A percentile compares a stretch with the other conserved stretches of the same genome.
phyloP scores from a whole-genome alignment of 2,329 filamentous ascomycete species.

The Phaeoacremonium minimum region DNA sequence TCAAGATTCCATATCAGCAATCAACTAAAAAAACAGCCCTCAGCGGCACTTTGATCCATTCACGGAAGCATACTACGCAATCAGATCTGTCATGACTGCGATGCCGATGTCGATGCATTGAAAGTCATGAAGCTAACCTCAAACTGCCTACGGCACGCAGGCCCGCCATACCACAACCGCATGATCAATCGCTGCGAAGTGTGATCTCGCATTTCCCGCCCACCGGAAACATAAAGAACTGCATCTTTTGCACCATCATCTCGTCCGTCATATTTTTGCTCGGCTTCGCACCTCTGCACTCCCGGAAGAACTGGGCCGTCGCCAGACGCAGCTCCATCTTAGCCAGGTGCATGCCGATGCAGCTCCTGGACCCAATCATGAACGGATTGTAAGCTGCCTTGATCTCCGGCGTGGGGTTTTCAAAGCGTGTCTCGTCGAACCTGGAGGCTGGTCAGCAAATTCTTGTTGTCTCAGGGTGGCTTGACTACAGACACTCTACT shows the following conservation, averaged over 20 bases:
- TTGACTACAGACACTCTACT: not conserved
- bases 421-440: slow-evolving; percentile 25
- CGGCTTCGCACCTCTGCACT: slow-evolving; percentile 8
- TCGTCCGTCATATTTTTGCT: slow-evolving; percentile 10
- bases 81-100: too few relatives aligned
- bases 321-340: slow-evolving; percentile 44
- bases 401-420: slow-evolving; percentile 20
- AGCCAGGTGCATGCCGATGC: slow-evolving; percentile 48
- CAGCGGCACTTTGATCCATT: too few relatives aligned
- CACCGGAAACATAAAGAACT: slow-evolving; percentile 11
- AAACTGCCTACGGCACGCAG: too few relatives aligned
- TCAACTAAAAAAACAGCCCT: too few relatives aligned
- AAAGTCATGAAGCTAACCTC: too few relatives aligned
- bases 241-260: slow-evolving; percentile 9
- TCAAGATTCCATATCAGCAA: too few relatives aligned
- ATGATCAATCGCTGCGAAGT: too few relatives aligned
- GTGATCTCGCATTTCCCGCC: slow-evolving; percentile 10
- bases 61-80: too few relatives aligned
- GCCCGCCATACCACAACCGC: too few relatives aligned
- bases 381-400: slow-evolving; percentile 45
- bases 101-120: too few relatives aligned
- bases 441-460: slow-evolving; percentile 2
- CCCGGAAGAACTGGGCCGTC: slow-evolving; percentile 38
- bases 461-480: not conserved
- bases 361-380: slow-evolving; percentile 42